These are phyloP conservation scores for Blastobotrys parvus DNA, from an alignment of 805 yeast genomes.

Conservation along the genomic window DNA sequence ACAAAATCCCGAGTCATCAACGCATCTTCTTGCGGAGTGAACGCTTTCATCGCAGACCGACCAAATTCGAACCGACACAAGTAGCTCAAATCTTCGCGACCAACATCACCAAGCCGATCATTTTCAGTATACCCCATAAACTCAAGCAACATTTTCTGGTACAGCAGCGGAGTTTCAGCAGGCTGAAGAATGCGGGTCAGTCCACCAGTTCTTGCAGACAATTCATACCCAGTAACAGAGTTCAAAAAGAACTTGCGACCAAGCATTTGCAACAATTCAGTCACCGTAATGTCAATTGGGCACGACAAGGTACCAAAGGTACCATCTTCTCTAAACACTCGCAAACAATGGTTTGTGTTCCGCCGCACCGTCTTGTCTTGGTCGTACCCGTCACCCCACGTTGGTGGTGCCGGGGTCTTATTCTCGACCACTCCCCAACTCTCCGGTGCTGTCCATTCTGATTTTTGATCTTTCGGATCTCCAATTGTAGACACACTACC, in stretches of 20 bases:
- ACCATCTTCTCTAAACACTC: slow-evolving; percentile 77
- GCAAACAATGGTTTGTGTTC: slow-evolving; percentile 32
- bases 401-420: slow-evolving; percentile 13
- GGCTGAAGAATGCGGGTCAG: slow-evolving; percentile 63
- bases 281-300: slow-evolving; percentile 66
- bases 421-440: slow-evolving; percentile 20
- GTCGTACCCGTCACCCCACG: slow-evolving; percentile 20
- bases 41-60: slow-evolving; percentile 47
- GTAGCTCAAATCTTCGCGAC: slow-evolving; percentile 75
- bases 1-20: slow-evolving; percentile 53
- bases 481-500: not conserved
- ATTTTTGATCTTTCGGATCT: not conserved
- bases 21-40: slow-evolving; percentile 64
- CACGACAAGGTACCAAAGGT: slow-evolving; percentile 79
- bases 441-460: slow-evolving; percentile 21
- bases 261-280: slow-evolving; percentile 60
- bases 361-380: slow-evolving; percentile 13
- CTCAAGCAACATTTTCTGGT: slow-evolving; percentile 63
- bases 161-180: slow-evolving; percentile 66
- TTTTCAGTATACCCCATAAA: slow-evolving; percentile 70
- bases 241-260: slow-evolving; percentile 73
- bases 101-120: slow-evolving; percentile 72
- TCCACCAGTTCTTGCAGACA: slow-evolving; percentile 69
- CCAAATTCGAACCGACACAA: slow-evolving; percentile 73
- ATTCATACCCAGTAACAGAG: slow-evolving; percentile 61